Percentiles rank a stretch among this genome's conserved stretches.
phyloP scores from a whole-genome alignment of 73 alveolate genomes.

The Paramecium tetraurelia region DNA sequence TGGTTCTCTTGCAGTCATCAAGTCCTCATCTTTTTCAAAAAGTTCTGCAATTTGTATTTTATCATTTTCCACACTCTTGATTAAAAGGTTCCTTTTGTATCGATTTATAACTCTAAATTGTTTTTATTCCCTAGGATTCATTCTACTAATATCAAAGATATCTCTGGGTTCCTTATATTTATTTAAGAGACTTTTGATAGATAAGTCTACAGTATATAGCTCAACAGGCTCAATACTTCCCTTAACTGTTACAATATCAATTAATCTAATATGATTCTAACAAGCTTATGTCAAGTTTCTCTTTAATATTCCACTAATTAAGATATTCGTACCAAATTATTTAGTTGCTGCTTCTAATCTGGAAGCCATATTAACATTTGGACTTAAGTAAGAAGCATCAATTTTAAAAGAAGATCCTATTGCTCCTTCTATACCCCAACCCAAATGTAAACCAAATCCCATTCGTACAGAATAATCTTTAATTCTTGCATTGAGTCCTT shows the following conservation, averaged over 20 bases:
- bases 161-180: background rate
- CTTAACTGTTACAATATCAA: constrained; percentile 76
- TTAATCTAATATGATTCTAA: constrained; percentile 56
- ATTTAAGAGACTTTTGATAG: constrained; percentile 43
- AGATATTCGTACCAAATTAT: constrained; percentile 72
- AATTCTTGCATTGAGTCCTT: constrained; percentile 74
- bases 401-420: constrained; percentile 90
- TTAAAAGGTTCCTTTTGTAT: constrained; percentile 59
- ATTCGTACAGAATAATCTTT: constrained; percentile 80
- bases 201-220: constrained; percentile 51
- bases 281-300: constrained; percentile 56
- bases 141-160: constrained; percentile 1
- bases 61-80: constrained; percentile 34
- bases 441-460: constrained; percentile 95
- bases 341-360: constrained; percentile 94
- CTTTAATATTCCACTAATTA: constrained; percentile 69
- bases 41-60: constrained; percentile 41
- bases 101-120: constrained; percentile 56
- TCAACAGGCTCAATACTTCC: constrained; percentile 76
- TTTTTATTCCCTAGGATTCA: constrained; percentile 57
- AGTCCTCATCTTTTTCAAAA: constrained; percentile 77
- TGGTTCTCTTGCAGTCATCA: constrained; percentile 70
- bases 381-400: constrained; percentile 93
- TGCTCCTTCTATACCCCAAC: constrained; percentile 98
- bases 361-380: constrained; percentile 95